These are phyloP conservation scores for Suillus brevipes DNA, from an alignment of 768 basidiomycete genomes.

Conservation along the genomic window DNA sequence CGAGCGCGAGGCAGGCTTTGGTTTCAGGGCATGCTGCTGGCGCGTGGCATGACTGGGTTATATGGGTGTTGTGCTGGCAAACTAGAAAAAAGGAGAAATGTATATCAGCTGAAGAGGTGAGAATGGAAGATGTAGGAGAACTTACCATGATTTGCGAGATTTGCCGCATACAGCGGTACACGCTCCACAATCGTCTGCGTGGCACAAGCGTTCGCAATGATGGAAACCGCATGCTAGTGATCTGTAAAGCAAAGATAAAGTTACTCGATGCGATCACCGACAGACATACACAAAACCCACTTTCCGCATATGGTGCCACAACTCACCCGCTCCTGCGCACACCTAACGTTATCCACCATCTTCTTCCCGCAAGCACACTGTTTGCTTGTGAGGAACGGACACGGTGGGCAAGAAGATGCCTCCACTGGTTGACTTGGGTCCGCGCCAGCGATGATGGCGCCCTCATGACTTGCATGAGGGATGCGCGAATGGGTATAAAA, in stretches of 20 bases:
- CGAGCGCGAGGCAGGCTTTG: conserved; percentile 67
- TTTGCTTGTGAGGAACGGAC: conserved; percentile 77
- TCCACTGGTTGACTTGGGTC: conserved; percentile 7
- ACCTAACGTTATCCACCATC: conserved; percentile 73
- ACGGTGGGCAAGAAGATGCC: conserved; percentile 71
- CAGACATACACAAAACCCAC: conserved; percentile 37
- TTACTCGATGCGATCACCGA: neutral
- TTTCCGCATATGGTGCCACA: conserved; percentile 85
- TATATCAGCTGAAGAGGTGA: neutral
- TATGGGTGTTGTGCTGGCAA: conserved; percentile 75
- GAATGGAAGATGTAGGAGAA: conserved; percentile 10
- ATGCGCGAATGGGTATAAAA: conserved; percentile 75
- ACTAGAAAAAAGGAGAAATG: conserved; percentile 34
- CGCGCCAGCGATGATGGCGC: conserved; percentile 35
- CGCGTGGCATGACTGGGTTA: conserved; percentile 79
- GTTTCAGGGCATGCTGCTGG: conserved; percentile 82
- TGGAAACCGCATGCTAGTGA: conserved; percentile 87
- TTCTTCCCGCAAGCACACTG: conserved; percentile 90
- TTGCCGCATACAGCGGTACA: conserved; percentile 85
- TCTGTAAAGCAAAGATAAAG: conserved; percentile 31
- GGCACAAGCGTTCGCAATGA: conserved; percentile 80
- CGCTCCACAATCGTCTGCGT: conserved; percentile 75
- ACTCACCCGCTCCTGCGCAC: conserved; percentile 75
- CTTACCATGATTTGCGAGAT: conserved; percentile 78
- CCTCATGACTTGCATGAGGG: conserved; percentile 83